Evolutionary conservation across 257 asterid species (phyloP).

Genomic region (Ilex asprella): DNA sequence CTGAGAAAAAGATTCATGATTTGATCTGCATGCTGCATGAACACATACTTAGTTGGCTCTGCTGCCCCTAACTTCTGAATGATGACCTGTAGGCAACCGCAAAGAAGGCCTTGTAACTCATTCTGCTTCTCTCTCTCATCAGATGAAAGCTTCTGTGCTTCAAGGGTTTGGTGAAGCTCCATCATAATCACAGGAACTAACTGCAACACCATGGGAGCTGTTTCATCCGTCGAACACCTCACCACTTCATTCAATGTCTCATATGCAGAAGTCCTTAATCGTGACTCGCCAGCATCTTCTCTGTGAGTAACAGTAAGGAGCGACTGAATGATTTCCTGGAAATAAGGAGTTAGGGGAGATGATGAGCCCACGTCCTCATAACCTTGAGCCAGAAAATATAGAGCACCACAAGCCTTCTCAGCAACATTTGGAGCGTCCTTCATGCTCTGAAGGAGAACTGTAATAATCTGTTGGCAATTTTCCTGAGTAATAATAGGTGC

Average conservation of each 20-base stretch:
- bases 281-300: constrained; percentile 80
- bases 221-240: constrained; percentile 70
- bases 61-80: constrained; percentile 68
- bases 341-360: constrained; percentile 67
- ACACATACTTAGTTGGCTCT: constrained; percentile 51
- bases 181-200: constrained; percentile 72
- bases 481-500: constrained; percentile 60
- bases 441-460: constrained; percentile 83
- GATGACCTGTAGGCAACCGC: constrained; percentile 78
- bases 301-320: constrained; percentile 66
- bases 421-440: constrained; percentile 78
- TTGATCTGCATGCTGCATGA: constrained; percentile 76
- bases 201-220: constrained; percentile 63
- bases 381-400: constrained; percentile 71
- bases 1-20: constrained; percentile 66
- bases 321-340: constrained; percentile 70
- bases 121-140: constrained; percentile 74
- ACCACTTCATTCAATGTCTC: constrained; percentile 86
- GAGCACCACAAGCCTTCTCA: constrained; percentile 87
- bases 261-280: constrained; percentile 74
- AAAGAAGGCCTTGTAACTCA: constrained; percentile 76
- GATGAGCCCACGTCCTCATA: constrained; percentile 54
- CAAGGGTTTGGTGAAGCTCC: constrained; percentile 74
- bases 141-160: constrained; percentile 62
- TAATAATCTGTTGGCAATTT: constrained; percentile 62